Evolutionary conservation across 257 asterid genomes (phyloP).

Genomic region (Paraleonurus japonicus): DNA sequence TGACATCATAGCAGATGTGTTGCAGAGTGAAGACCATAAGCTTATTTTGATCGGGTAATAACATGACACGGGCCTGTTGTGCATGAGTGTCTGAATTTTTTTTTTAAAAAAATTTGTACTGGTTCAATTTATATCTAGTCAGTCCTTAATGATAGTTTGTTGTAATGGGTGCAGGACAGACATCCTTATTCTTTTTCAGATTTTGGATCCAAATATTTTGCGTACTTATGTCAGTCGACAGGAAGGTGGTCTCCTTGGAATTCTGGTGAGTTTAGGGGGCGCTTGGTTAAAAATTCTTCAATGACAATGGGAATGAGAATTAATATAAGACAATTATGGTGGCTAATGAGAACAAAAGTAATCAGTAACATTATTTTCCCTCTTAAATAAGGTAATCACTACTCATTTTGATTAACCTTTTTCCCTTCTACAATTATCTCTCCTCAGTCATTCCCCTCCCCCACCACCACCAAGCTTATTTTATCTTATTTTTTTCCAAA

Average conservation of each 20-base stretch:
- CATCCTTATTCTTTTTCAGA: conserved; percentile 79
- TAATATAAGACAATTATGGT: too few species aligned
- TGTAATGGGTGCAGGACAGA: conserved; percentile 87
- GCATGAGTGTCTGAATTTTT: neutral
- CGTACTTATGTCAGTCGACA: conserved; percentile 71
- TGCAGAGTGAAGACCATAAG: conserved; percentile 79
- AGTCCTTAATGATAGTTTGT: conserved; percentile 29
- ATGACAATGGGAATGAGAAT: too few species aligned
- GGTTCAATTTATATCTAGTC: conserved; percentile 19
- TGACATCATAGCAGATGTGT: conserved; percentile 68
- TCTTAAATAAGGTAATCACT: too few species aligned
- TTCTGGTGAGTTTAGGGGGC: conserved; percentile 71
- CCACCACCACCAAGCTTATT: too few species aligned
- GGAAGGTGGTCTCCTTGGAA: conserved; percentile 81
- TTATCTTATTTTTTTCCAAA: too few species aligned
- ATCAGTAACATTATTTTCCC: too few species aligned
- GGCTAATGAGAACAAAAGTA: too few species aligned
- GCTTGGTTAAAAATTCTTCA: too few species aligned
- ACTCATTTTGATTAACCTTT: too few species aligned
- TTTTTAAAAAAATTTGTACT: neutral
- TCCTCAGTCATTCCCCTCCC: too few species aligned
- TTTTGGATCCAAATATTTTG: conserved; percentile 77
- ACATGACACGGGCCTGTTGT: conserved; percentile 14
- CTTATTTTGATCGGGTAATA: conserved; percentile 91
- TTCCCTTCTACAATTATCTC: too few species aligned